These are phyloP conservation scores for Cryptococcus sp. DNA, from an alignment of 1,284 basidiomycete genomes.

Conservation along the genomic window DNA sequence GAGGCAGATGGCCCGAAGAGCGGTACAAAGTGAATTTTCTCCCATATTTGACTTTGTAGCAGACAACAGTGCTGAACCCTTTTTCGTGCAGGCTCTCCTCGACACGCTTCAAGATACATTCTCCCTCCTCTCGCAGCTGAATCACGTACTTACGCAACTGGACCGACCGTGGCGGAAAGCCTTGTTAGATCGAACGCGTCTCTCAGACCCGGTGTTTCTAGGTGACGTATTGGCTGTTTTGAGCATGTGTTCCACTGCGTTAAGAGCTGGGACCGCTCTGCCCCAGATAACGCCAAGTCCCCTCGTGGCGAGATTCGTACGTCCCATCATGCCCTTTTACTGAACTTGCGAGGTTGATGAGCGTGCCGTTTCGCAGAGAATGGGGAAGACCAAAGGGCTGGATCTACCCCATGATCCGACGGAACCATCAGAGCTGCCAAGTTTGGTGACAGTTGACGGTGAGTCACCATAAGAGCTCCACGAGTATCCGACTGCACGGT, in stretches of 20 bases:
- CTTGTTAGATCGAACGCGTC: slow-evolving; percentile 70
- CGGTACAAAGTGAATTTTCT: slow-evolving; percentile 41
- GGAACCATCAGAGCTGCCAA: slow-evolving; percentile 41
- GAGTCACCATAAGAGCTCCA: slow-evolving; percentile 2
- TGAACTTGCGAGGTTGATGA: background rate
- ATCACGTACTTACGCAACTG: slow-evolving; percentile 51
- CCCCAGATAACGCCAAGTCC: slow-evolving; percentile 86
- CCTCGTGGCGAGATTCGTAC: slow-evolving; percentile 70
- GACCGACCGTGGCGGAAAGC: slow-evolving; percentile 66
- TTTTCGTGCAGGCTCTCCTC: slow-evolving; percentile 33
- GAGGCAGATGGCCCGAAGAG: slow-evolving; percentile 51
- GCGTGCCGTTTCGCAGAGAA: slow-evolving; percentile 18
- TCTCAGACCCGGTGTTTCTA: slow-evolving; percentile 77
- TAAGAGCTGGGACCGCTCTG: slow-evolving; percentile 72
- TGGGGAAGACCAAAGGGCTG: slow-evolving; percentile 41
- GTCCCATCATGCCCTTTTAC: slow-evolving; percentile 3
- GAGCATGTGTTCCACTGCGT: slow-evolving; percentile 59
- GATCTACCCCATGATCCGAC: slow-evolving; percentile 42
- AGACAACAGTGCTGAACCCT: background rate
- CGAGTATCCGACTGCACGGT: too few relatives aligned
- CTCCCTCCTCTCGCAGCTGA: slow-evolving; percentile 47
- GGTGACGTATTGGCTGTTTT: slow-evolving; percentile 80
- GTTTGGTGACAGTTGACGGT: slow-evolving; percentile 49
- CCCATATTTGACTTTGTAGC: background rate
- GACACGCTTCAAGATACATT: slow-evolving; percentile 46